A percentile compares a stretch with the other conserved stretches of the same genome.
These are phyloP conservation scores for Polyrhizophydium stewartii DNA, from an alignment of 371 early-diverging fungal species.

Conservation along the genomic window DNA sequence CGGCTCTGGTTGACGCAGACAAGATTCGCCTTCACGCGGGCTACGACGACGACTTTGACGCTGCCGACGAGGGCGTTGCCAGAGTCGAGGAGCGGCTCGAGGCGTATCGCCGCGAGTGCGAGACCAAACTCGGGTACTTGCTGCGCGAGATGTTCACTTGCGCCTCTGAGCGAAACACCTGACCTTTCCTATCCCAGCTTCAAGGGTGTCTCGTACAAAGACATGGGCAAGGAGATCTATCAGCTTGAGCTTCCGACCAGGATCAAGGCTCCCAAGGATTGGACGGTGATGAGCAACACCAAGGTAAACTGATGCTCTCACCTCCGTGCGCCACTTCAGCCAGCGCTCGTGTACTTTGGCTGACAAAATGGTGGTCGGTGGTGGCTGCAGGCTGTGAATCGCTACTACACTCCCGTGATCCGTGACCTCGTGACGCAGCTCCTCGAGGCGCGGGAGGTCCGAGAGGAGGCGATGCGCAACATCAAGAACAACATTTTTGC, in stretches of 20 bases:
- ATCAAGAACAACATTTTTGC: slow-evolving; percentile 68
- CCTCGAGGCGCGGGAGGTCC: slow-evolving; percentile 82
- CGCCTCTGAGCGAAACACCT: too few relatives aligned
- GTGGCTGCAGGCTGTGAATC: slow-evolving; percentile 57
- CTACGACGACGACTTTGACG: slow-evolving; percentile 74
- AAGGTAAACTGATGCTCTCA: too few relatives aligned
- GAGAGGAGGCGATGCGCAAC: slow-evolving; percentile 63
- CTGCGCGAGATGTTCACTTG: too few relatives aligned
- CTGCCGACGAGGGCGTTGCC: slow-evolving; percentile 45
- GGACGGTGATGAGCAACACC: slow-evolving; percentile 76
- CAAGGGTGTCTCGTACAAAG: slow-evolving; percentile 60
- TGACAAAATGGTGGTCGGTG: too few relatives aligned
- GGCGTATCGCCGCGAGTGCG: slow-evolving; percentile 56
- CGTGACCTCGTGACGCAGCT: slow-evolving; percentile 63
- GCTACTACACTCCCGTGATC: slow-evolving; percentile 82
- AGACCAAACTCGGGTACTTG: slow-evolving; percentile 55
- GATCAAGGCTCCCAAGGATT: slow-evolving; percentile 74
- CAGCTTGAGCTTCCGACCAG: slow-evolving; percentile 86
- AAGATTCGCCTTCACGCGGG: slow-evolving; percentile 70
- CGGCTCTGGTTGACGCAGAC: slow-evolving; percentile 13
- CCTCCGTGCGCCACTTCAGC: too few relatives aligned
- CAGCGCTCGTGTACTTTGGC: too few relatives aligned
- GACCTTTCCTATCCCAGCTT: slow-evolving; percentile 4
- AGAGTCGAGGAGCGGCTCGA: slow-evolving; percentile 64
- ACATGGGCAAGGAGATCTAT: slow-evolving; percentile 94